Evolutionary conservation across 306 rosid genomes (phyloP).

Genomic region (Cicer cuneatum): DNA sequence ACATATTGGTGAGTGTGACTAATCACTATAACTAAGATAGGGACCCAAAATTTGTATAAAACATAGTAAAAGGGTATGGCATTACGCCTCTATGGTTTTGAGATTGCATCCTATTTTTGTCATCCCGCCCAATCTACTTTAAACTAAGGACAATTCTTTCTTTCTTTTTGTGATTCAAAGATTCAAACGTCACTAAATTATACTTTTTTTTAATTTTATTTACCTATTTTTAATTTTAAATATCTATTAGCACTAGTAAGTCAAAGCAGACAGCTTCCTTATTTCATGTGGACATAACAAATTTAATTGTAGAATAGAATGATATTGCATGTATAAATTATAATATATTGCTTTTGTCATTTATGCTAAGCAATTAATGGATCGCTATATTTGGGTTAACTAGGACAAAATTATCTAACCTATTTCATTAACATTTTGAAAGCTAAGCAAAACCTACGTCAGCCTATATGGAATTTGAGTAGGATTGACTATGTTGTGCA

Average conservation of each 20-base stretch:
- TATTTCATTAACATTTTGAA: conserved; percentile 39
- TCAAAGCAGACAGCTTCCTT: conserved; percentile 36
- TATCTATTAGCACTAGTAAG: conserved; percentile 31
- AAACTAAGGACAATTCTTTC: conserved; percentile 39
- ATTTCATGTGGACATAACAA: conserved; percentile 37
- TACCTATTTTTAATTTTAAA: conserved; percentile 16
- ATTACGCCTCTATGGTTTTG: conserved; percentile 40
- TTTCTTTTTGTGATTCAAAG: conserved; percentile 40
- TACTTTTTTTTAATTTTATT: conserved; percentile 12
- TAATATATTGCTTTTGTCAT: conserved; percentile 18
- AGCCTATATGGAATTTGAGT: conserved; percentile 42
- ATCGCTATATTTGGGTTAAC: conserved; percentile 17
- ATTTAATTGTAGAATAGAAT: no score
- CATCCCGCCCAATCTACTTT: conserved; percentile 36
- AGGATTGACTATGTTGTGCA: conserved; percentile 12
- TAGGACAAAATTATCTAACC: conserved; percentile 10
- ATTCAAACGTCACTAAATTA: conserved; percentile 37
- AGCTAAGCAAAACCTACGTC: conserved; percentile 32
- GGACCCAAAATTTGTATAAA: conserved; percentile 28
- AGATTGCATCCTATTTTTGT: conserved; percentile 40
- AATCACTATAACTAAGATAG: conserved; percentile 31
- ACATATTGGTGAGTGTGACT: conserved; percentile 29
- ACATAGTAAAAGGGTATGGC: conserved; percentile 27
- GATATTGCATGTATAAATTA: not conserved
- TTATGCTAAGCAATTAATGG: conserved; percentile 21